phyloP scores from a whole-genome alignment of 805 yeast species.

The Sungouiozyma ichnusensis region DNA sequence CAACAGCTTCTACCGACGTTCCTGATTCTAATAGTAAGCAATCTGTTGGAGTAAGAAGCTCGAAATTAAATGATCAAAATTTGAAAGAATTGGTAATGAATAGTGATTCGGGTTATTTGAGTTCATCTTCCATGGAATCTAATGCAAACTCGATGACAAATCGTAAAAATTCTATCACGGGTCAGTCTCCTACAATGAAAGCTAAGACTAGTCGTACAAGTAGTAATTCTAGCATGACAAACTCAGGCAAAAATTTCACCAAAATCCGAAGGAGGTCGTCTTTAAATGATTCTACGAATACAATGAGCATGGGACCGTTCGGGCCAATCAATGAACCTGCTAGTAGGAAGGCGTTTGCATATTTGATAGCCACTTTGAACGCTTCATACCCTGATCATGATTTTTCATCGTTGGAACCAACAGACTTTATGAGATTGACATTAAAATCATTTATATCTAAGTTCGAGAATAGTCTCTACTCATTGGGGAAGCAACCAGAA shows the following conservation, averaged over 20 bases:
- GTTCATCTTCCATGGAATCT: constrained; percentile 25
- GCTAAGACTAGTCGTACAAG: constrained; percentile 21
- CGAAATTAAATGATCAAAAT: constrained; percentile 28
- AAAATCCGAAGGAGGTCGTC: constrained; percentile 19
- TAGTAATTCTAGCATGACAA: constrained; percentile 3
- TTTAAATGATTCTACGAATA: constrained; percentile 17
- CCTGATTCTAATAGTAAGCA: not conserved
- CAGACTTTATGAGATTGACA: constrained; percentile 48
- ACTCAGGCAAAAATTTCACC: constrained; percentile 3
- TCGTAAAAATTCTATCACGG: constrained; percentile 4
- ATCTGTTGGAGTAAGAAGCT: constrained; percentile 10
- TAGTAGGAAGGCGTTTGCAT: constrained; percentile 81
- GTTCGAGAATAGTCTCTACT: constrained; percentile 68
- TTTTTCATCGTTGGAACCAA: constrained; percentile 76
- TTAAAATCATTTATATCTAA: constrained; percentile 44
- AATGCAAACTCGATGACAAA: not conserved
- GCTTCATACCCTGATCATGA: constrained; percentile 95
- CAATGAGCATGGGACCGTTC: constrained; percentile 52
- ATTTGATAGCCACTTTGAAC: constrained; percentile 79
- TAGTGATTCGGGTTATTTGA: constrained; percentile 19
- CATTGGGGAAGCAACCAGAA: constrained; percentile 45
- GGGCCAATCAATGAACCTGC: constrained; percentile 85
- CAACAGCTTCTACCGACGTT: not conserved
- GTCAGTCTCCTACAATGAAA: constrained; percentile 14
- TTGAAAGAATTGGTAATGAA: constrained; percentile 25